A percentile compares a stretch with the other conserved stretches of the same genome.
These are phyloP conservation scores for Penicillium carneum DNA, from an alignment of 2,329 filamentous ascomycete genomes.

Conservation along the genomic window DNA sequence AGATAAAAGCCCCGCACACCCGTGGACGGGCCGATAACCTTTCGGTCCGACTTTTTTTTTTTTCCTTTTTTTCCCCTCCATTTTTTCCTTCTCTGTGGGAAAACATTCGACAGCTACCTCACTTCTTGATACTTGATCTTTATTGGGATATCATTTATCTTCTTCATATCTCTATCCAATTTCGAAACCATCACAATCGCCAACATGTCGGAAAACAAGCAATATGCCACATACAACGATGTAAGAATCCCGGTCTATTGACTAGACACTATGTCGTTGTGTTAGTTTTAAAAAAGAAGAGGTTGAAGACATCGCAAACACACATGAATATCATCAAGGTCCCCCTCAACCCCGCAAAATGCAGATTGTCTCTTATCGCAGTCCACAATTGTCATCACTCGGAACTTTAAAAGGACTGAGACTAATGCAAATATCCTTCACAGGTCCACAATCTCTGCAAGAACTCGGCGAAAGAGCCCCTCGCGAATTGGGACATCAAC, in stretches of 20 bases:
- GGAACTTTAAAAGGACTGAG: constrained; percentile 5
- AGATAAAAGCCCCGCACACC: constrained; percentile 7
- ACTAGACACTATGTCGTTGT: neutral
- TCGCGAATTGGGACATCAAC: constrained; percentile 85
- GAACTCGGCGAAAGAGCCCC: constrained; percentile 78
- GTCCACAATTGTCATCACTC: constrained; percentile 7
- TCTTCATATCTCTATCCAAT: neutral
- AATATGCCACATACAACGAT: constrained; percentile 92
- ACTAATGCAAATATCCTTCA: constrained; percentile 25
- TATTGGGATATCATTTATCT: neutral
- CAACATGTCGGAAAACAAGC: constrained; percentile 72
- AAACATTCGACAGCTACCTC: neutral
- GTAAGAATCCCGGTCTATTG: constrained; percentile 57
- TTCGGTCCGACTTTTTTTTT: constrained; percentile 24
- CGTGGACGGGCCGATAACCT: constrained; percentile 18
- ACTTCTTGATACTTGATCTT: neutral
- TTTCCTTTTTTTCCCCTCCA: constrained; percentile 10
- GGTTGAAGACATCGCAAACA: neutral
- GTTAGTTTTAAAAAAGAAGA: neutral
- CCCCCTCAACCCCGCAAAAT: constrained; percentile 13
- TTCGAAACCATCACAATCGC: constrained; percentile 12
- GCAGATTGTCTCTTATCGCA: constrained; percentile 16
- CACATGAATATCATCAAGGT: neutral
- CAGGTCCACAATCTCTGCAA: constrained; percentile 98
- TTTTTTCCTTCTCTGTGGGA: neutral